A percentile compares a stretch with the other conserved stretches of the same genome.
Evolutionary conservation across 192 early-diverging fungal genomes (phyloP).

Genomic region (Coemansia sp.): DNA sequence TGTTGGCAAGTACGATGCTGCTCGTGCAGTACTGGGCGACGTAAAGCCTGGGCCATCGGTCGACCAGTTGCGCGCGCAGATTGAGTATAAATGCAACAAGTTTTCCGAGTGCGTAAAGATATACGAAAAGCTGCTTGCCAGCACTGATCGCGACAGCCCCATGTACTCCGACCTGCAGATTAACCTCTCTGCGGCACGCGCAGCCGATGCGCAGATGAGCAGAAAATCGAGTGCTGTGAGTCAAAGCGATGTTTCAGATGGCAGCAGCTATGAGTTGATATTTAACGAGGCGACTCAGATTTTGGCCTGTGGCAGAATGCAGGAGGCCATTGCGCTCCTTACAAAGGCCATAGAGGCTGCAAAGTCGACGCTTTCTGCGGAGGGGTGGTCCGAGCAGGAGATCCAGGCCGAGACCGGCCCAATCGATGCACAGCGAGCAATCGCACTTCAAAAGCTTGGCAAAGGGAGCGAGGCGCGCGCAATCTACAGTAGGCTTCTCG

Average conservation of each 20-base stretch:
- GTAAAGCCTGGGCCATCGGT: conserved; percentile 5
- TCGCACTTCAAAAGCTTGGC: conserved; percentile 28
- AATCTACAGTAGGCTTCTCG: conserved; percentile 15
- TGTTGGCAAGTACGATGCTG: conserved; percentile 24
- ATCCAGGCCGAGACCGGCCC: conserved; percentile 31
- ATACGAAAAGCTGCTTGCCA: conserved; percentile 24
- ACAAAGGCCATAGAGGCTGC: conserved; percentile 15
- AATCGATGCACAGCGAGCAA: conserved; percentile 35
- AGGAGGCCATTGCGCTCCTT: conserved; percentile 24
- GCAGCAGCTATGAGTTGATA: conserved; percentile 31
- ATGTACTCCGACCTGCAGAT: conserved; percentile 28
- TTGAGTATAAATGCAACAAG: conserved; percentile 41
- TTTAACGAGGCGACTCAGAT: conserved; percentile 33
- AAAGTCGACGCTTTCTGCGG: conserved; percentile 7
- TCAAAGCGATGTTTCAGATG: background rate
- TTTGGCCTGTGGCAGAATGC: conserved; percentile 17
- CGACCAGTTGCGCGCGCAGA: conserved; percentile 33
- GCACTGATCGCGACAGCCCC: conserved; percentile 4
- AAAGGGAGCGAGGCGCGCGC: conserved; percentile 7
- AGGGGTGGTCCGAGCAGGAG: conserved; percentile 27
- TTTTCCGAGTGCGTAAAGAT: conserved; percentile 30
- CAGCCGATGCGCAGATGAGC: conserved; percentile 25
- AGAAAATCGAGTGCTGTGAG: background rate
- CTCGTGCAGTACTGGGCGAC: conserved; percentile 10
- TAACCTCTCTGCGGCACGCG: conserved; percentile 37